Evolutionary conservation across 305 asterid genomes (phyloP).

Genomic region (Vinca major): DNA sequence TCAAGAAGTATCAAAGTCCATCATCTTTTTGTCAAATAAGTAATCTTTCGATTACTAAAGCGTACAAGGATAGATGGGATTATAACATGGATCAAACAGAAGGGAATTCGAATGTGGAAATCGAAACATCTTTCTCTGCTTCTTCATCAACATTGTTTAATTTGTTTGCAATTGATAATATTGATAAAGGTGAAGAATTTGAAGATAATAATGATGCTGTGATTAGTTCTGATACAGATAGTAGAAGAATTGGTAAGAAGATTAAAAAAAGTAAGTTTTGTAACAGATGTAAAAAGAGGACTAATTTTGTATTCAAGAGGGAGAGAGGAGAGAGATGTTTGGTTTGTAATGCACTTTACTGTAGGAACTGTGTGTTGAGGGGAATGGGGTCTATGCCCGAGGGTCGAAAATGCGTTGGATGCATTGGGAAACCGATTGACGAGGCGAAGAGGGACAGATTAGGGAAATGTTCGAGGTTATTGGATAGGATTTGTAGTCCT

Average conservation of each 20-base stretch:
- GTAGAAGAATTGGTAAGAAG: slow-evolving; percentile 6
- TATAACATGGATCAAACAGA: background rate
- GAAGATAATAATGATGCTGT: slow-evolving; percentile 8
- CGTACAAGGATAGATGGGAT: background rate
- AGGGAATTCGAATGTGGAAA: slow-evolving; percentile 11
- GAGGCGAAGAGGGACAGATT: slow-evolving; percentile 25
- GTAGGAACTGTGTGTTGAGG: slow-evolving; percentile 28
- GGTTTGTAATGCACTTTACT: slow-evolving; percentile 31
- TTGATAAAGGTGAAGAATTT: slow-evolving; percentile 17
- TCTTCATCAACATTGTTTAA: slow-evolving; percentile 12
- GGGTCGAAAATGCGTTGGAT: slow-evolving; percentile 31
- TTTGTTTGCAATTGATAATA: slow-evolving; percentile 8
- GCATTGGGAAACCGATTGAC: slow-evolving; percentile 26
- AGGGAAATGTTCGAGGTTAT: slow-evolving; percentile 26
- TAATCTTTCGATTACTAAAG: background rate
- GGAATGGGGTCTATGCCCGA: slow-evolving; percentile 40
- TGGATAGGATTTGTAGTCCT: slow-evolving; percentile 21
- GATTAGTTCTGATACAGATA: background rate
- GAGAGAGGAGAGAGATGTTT: slow-evolving; percentile 24
- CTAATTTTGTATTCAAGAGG: slow-evolving; percentile 8
- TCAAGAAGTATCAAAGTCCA: slow-evolving; percentile 6
- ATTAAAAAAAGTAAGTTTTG: slow-evolving; percentile 18
- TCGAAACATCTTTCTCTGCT: slow-evolving; percentile 13
- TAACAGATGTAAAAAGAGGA: slow-evolving; percentile 25
- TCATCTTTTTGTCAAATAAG: slow-evolving; percentile 4